A percentile compares a stretch with the other conserved stretches of the same genome.
Evolutionary conservation across 2,329 filamentous ascomycete genomes (phyloP).

Genomic region (Aureobasidium sp.): DNA sequence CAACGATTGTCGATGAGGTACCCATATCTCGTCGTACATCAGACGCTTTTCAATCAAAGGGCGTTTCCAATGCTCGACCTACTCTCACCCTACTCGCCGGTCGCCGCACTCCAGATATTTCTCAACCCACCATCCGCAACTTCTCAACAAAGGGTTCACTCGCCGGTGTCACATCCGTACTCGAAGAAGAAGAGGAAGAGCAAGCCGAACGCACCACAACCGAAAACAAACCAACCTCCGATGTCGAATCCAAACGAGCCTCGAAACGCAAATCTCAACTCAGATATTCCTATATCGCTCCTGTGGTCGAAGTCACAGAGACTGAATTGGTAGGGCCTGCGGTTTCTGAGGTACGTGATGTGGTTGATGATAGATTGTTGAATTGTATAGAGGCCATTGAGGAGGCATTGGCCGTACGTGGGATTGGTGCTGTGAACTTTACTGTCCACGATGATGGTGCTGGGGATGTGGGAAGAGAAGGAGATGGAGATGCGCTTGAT

Average conservation of each 20-base stretch:
- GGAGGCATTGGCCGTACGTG: neutral
- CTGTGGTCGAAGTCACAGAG: neutral
- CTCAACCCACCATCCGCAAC: too few relatives aligned
- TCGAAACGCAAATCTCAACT: slow-evolving; percentile 13
- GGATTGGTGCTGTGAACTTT: slow-evolving; percentile 17
- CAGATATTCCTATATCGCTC: neutral
- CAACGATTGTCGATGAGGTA: slow-evolving; percentile 6
- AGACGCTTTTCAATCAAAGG: neutral
- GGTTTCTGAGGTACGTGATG: neutral
- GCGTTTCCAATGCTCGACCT: neutral
- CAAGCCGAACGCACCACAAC: neutral
- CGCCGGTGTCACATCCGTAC: neutral
- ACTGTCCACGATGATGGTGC: slow-evolving; percentile 7
- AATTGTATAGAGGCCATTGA: slow-evolving; percentile 13
- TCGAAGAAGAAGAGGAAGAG: slow-evolving; percentile 12
- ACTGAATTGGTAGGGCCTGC: neutral
- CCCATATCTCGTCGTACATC: neutral
- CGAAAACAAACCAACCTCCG: neutral
- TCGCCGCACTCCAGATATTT: too few relatives aligned
- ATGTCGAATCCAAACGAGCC: slow-evolving; percentile 2
- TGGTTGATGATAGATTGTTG: slow-evolving; percentile 14
- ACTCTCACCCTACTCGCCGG: neutral
- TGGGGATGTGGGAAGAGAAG: neutral
- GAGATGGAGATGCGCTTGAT: neutral
- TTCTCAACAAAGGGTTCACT: neutral